Evolutionary conservation across 2,329 filamentous ascomycete species (phyloP).

Genomic region (Fusarium sp.): DNA sequence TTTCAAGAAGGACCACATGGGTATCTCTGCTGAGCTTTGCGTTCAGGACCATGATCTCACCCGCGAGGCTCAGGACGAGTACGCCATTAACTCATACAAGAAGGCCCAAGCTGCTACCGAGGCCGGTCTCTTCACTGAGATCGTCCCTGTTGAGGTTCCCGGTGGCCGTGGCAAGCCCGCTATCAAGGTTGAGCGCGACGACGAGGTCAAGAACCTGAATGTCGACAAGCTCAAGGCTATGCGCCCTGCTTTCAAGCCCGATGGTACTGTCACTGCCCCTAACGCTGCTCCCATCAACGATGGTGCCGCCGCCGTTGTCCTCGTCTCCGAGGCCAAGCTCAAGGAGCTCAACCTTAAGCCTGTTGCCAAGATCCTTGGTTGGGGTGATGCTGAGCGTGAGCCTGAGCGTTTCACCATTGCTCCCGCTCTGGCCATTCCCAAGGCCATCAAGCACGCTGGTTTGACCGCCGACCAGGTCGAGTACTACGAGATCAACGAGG

Average conservation of each 20-base stretch:
- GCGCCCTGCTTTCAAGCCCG: slow-evolving; percentile 82
- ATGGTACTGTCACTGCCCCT: slow-evolving; percentile 91
- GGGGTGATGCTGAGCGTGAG: slow-evolving; percentile 91
- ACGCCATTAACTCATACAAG: slow-evolving; percentile 94
- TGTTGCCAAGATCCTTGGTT: slow-evolving; percentile 94
- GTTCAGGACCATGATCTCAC: slow-evolving; percentile 81
- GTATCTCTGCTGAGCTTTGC: slow-evolving; percentile 90
- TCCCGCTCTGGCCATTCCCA: slow-evolving; percentile 92
- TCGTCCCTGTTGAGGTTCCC: slow-evolving; percentile 86
- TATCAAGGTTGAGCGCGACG: slow-evolving; percentile 81
- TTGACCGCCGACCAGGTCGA: slow-evolving; percentile 81
- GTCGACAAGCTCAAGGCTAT: slow-evolving; percentile 83
- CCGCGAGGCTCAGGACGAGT: slow-evolving; percentile 90
- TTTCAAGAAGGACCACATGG: slow-evolving; percentile 98
- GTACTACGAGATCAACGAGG: slow-evolving; percentile 99
- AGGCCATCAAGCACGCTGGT: slow-evolving; percentile 94
- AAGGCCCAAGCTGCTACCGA: slow-evolving; percentile 88
- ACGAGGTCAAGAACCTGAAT: slow-evolving; percentile 96
- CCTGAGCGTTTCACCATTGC: slow-evolving; percentile 96
- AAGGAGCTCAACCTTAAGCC: slow-evolving; percentile 92
- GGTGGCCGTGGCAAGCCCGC: slow-evolving; percentile 90
- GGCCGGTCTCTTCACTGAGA: slow-evolving; percentile 86
- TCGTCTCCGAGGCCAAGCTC: slow-evolving; percentile 92
- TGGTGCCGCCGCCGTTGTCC: slow-evolving; percentile 88
- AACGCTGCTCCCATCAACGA: slow-evolving; percentile 98